These are phyloP conservation scores for Choricystis sp. DNA, from an alignment of 139 green algal species.

Conservation along the genomic window DNA sequence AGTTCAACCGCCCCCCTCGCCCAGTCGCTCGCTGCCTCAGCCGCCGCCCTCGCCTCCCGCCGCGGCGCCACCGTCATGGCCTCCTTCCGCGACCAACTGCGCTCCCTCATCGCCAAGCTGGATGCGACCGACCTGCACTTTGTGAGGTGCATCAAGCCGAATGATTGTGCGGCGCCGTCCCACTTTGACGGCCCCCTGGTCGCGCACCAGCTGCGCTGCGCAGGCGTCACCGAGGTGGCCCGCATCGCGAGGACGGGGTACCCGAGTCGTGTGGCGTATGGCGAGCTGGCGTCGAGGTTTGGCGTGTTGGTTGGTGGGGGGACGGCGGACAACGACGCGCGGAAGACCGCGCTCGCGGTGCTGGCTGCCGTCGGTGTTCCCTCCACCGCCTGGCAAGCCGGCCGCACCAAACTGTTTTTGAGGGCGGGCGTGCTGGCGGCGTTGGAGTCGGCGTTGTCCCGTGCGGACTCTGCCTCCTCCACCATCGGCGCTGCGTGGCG, in stretches of 20 bases:
- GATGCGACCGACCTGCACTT: constrained; percentile 77
- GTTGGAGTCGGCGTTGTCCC: constrained; percentile 33
- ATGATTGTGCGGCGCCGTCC: constrained; percentile 36
- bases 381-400: constrained; percentile 37
- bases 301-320: constrained; percentile 34
- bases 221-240: constrained; percentile 86
- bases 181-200: constrained; percentile 52
- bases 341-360: constrained; percentile 32
- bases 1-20: constrained; percentile 22
- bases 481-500: constrained; percentile 21
- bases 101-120: constrained; percentile 49
- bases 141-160: constrained; percentile 96
- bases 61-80: constrained; percentile 35
- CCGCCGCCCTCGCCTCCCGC: too few species aligned
- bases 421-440: constrained; percentile 53
- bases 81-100: constrained; percentile 56
- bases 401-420: constrained; percentile 74
- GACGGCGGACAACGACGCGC: constrained; percentile 1
- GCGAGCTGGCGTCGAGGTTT: constrained; percentile 73
- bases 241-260: constrained; percentile 80
- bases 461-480: constrained; percentile 13
- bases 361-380: constrained; percentile 46
- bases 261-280: constrained; percentile 65
- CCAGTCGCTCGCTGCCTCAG: constrained; percentile 28
- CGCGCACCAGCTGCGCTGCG: constrained; percentile 89